These are phyloP conservation scores for Acorus gramineus DNA, from an alignment of 106 monocot genomes.

Conservation along the genomic window DNA sequence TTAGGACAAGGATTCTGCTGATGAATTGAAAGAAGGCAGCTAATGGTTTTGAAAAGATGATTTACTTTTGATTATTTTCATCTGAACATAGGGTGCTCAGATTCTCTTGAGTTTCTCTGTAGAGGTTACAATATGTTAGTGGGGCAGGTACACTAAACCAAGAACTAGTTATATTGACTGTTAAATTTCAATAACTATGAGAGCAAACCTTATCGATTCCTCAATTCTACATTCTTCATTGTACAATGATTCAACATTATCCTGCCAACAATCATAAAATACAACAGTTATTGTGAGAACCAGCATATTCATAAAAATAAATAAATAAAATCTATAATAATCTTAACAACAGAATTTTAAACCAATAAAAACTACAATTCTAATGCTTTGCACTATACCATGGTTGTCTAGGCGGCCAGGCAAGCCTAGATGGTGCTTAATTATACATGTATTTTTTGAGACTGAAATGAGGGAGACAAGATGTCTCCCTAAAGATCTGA, in stretches of 20 bases:
- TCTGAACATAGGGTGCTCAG: conserved; percentile 29
- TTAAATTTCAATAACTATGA: neutral
- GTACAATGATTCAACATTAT: conserved; percentile 32
- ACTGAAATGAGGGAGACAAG: too few relatives aligned
- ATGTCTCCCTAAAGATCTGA: too few relatives aligned
- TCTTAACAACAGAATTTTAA: too few relatives aligned
- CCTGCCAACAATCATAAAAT: conserved; percentile 21
- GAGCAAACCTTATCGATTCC: conserved; percentile 47
- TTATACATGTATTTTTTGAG: too few relatives aligned
- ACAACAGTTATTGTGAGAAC: neutral
- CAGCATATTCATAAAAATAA: too few relatives aligned
- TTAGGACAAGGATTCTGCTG: too few relatives aligned
- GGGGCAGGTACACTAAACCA: neutral
- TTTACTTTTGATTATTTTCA: conserved; percentile 40
- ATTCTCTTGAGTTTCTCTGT: conserved; percentile 53
- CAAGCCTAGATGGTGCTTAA: too few relatives aligned
- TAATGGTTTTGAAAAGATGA: neutral
- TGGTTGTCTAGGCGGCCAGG: too few relatives aligned
- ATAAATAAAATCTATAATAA: too few relatives aligned
- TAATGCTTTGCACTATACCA: too few relatives aligned
- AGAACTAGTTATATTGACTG: too few relatives aligned
- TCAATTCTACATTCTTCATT: conserved; percentile 49
- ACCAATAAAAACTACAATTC: too few relatives aligned
- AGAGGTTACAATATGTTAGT: conserved; percentile 12
- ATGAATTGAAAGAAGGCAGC: neutral